These are phyloP conservation scores for Urostyla sp. DNA, from an alignment of 73 alveolate genomes.

Conservation along the genomic window DNA sequence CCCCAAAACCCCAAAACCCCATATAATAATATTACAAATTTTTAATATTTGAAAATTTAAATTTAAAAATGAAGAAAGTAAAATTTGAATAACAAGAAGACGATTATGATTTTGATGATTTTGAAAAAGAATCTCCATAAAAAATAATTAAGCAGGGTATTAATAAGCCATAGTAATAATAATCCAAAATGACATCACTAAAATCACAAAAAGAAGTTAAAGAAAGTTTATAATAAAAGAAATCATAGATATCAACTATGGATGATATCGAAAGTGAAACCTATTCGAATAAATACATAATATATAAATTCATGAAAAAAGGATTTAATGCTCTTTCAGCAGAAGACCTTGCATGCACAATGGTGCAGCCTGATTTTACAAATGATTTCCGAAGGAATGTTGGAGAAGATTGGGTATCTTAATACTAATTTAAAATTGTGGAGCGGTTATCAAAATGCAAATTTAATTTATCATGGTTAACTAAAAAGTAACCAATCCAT, in stretches of 20 bases:
- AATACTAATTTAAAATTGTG: slow-evolving; percentile 86
- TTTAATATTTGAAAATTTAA: too few relatives aligned
- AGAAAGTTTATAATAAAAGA: too few relatives aligned
- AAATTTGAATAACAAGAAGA: too few relatives aligned
- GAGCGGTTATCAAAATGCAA: slow-evolving; percentile 90
- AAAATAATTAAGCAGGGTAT: too few relatives aligned
- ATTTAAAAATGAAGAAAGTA: too few relatives aligned
- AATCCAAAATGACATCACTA: too few relatives aligned
- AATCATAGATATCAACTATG: not conserved
- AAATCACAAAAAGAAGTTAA: too few relatives aligned
- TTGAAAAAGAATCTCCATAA: too few relatives aligned
- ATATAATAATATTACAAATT: too few relatives aligned
- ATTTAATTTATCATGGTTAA: slow-evolving; percentile 93
- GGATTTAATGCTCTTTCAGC: slow-evolving; percentile 94
- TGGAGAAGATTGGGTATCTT: slow-evolving; percentile 92
- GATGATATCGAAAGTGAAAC: slow-evolving; percentile 45
- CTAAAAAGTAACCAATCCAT: slow-evolving; percentile 60
- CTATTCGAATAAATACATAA: slow-evolving; percentile 47
- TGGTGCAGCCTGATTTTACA: slow-evolving; percentile 90
- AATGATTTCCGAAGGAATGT: slow-evolving; percentile 82
- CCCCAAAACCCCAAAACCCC: too few relatives aligned
- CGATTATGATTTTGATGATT: too few relatives aligned
- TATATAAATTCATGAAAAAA: slow-evolving; percentile 88
- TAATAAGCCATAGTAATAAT: too few relatives aligned
- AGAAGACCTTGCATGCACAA: slow-evolving; percentile 96